Evolutionary conservation across 192 early-diverging fungal species (phyloP), one percentile per base, ranked within the genome.

Genomic region (Obelidium mucronatum): DNA sequence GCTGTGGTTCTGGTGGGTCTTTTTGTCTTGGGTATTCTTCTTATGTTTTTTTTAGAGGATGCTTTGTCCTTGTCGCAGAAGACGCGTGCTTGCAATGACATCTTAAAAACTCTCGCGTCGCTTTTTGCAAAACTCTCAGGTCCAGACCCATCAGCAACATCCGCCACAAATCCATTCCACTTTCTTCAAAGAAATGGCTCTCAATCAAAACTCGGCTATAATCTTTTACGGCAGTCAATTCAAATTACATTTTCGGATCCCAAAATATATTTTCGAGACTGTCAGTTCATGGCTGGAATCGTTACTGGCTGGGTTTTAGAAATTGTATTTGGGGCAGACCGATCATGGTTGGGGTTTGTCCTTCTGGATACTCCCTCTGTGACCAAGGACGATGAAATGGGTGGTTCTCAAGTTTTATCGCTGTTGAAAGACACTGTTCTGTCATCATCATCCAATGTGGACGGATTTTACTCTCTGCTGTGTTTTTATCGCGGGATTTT

Each of bases 211-310:
- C 17, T 8, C 8, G 55, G 13, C 55, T 26, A 58, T 11, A 11
- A 24, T 31, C 55, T 58, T 26, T 59, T 72, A 15, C 8, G 5
- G 19, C 5, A 72, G 17, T 54, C 37, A 3, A 59, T 72, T 34
- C 51, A 72, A 59, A 58, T 72, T 28, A 72, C 69, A 5, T 72
- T 72, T 37, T 72, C 69, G 22, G 69, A 72, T 58, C 56, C 69
- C 11, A n/a, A 55, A 2, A 52, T 39, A 22, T 83, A 71, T 53
- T 5, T 69, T 26, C 61, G 58, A 33, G 78, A 83, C 22, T 78
- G 65, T 63, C 82, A 75, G 62, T 83, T 83, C 51, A 61, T 83
- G 75, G 72, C 76, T 0, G 82, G 82, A 15, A 75, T 80, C 66
- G 67, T 83, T 0, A 26, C 52, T 2, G 52, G 42, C 2, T 77